These are phyloP conservation scores for Nematodospora valgi DNA, from an alignment of 805 yeast genomes.

Conservation along the genomic window DNA sequence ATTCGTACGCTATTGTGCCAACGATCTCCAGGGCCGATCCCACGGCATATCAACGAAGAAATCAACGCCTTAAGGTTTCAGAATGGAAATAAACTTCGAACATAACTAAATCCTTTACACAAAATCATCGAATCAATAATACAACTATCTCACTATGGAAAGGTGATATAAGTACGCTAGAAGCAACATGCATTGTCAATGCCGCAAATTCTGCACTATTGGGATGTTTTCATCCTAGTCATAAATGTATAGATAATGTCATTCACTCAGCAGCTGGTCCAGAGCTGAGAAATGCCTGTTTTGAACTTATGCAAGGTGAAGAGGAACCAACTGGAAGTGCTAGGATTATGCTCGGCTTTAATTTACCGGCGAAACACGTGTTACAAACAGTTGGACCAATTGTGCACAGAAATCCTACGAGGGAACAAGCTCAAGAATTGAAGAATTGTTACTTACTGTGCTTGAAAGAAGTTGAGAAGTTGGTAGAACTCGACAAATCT, in stretches of 20 bases:
- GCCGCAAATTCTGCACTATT: slow-evolving; percentile 6
- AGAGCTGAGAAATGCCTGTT: slow-evolving; percentile 5
- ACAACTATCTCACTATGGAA: slow-evolving; percentile 6
- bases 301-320: slow-evolving; percentile 4
- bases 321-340: slow-evolving; percentile 4
- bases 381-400: slow-evolving; percentile 8
- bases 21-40: slow-evolving; percentile 2
- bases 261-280: slow-evolving; percentile 7
- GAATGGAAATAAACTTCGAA: not conserved
- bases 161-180: slow-evolving; percentile 7
- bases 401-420: not conserved
- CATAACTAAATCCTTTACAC: not conserved
- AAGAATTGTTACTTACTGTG: slow-evolving; percentile 3
- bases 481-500: slow-evolving; percentile 2
- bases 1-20: slow-evolving; percentile 4
- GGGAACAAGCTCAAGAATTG: not conserved
- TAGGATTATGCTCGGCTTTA: slow-evolving; percentile 4
- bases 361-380: slow-evolving; percentile 4
- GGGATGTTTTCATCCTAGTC: slow-evolving; percentile 8
- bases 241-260: slow-evolving; percentile 8
- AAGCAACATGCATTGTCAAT: slow-evolving; percentile 7
- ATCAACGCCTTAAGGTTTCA: slow-evolving; percentile 3
- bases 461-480: slow-evolving; percentile 1
- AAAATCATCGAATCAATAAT: not conserved
- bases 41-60: not conserved